These are phyloP conservation scores for Naumovozyma castellii DNA, from an alignment of 805 yeast genomes.

Conservation along the genomic window DNA sequence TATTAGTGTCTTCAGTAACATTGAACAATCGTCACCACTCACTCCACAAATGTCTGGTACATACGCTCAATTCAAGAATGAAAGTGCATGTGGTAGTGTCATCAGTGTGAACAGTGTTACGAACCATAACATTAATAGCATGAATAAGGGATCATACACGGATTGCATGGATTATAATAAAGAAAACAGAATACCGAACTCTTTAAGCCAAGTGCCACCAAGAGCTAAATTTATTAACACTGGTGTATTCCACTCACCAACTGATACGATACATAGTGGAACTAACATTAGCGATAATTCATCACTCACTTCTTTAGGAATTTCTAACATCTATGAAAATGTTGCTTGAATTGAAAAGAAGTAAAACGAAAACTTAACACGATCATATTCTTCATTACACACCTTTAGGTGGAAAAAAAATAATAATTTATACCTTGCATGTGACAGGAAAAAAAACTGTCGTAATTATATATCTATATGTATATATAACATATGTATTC, in stretches of 20 bases:
- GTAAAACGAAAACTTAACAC: background rate
- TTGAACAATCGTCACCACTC: constrained; percentile 25
- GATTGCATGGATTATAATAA: constrained; percentile 13
- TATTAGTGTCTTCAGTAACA: constrained; percentile 24
- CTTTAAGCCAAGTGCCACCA: constrained; percentile 15
- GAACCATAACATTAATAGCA: constrained; percentile 7
- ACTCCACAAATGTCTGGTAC: constrained; percentile 26
- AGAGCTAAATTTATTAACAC: constrained; percentile 23
- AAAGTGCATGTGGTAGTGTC: constrained; percentile 23
- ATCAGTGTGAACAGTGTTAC: constrained; percentile 24
- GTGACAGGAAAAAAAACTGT: too few species aligned
- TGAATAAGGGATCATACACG: constrained; percentile 3
- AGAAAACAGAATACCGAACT: constrained; percentile 17
- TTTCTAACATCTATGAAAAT: background rate
- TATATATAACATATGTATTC: background rate
- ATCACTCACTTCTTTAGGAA: constrained; percentile 17
- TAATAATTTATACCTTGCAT: too few species aligned
- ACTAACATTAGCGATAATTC: constrained; percentile 18
- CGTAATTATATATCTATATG: background rate
- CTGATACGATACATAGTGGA: constrained; percentile 4
- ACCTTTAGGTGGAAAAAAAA: background rate
- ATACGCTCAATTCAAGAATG: constrained; percentile 20
- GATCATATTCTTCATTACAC: background rate
- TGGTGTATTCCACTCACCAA: constrained; percentile 22
- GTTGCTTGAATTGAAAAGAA: background rate